These are phyloP conservation scores for Umbelopsis sp. DNA, from an alignment of 192 early-diverging fungal genomes.

Conservation along the genomic window DNA sequence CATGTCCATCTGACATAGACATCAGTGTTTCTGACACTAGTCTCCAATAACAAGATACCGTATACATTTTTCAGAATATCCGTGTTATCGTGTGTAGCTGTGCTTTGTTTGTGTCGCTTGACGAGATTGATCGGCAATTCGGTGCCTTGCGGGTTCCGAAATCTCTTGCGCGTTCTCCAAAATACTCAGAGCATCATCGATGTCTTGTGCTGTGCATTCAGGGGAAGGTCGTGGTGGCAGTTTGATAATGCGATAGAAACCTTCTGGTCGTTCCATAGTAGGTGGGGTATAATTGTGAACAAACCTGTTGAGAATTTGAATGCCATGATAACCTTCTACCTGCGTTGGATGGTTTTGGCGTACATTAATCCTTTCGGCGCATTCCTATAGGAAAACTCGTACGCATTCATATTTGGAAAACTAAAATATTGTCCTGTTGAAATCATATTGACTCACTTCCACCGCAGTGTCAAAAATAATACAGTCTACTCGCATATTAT, in stretches of 20 bases:
- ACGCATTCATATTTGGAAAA: background rate
- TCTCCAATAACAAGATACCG: too few relatives aligned
- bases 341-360: conserved; percentile 71
- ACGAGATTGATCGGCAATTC: background rate
- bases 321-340: conserved; percentile 64
- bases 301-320: conserved; percentile 66
- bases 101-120: background rate
- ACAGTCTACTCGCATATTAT: conserved; percentile 59
- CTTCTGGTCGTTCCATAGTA: conserved; percentile 38
- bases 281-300: conserved; percentile 47
- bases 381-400: conserved; percentile 41
- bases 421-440: background rate
- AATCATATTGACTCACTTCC: conserved; percentile 40
- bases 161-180: background rate
- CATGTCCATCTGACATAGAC: too few relatives aligned
- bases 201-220: conserved; percentile 44
- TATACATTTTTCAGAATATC: too few relatives aligned
- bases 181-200: conserved; percentile 31
- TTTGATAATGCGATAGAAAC: conserved; percentile 44
- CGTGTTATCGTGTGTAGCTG: background rate
- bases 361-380: conserved; percentile 62
- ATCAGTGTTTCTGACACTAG: too few relatives aligned
- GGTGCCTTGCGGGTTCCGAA: background rate
- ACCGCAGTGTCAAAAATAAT: conserved; percentile 68
- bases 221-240: conserved; percentile 40